Conservation (phyloP, 371 early-diverging fungal genomes). For the Dinochytrium kinnereticum region DNA sequence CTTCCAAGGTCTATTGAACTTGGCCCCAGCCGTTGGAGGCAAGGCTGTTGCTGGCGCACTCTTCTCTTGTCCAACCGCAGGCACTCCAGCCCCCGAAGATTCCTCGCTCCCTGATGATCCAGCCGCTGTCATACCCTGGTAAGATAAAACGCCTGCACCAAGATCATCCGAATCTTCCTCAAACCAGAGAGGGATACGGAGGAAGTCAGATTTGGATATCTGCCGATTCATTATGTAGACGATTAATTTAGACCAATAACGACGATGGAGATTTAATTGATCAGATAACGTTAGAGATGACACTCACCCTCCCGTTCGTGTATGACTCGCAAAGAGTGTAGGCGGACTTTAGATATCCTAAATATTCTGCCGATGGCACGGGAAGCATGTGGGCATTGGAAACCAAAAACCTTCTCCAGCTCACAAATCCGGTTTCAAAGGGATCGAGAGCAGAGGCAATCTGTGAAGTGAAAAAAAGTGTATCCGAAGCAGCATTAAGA, state of each 20-base stretch:
- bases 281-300: not conserved
- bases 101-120: no score
- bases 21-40: conserved; percentile 9
- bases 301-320: conserved; percentile 37
- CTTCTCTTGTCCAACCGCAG: conserved; percentile 19
- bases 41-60: not conserved
- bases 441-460: conserved; percentile 51
- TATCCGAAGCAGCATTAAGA: no score
- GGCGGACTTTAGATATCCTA: conserved; percentile 30
- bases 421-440: conserved; percentile 59
- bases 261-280: no score
- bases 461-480: no score
- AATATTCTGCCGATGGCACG: conserved; percentile 36
- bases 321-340: conserved; percentile 31
- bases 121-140: no score
- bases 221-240: no score
- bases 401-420: conserved; percentile 57
- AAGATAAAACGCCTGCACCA: no score
- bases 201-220: conserved; percentile 44
- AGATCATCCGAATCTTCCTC: conserved; percentile 44
- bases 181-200: conserved; percentile 50
- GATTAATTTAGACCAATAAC: no score
- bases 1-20: conserved; percentile 52
- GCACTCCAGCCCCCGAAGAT: no score
- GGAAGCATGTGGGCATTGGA: conserved; percentile 50